Percentiles rank a stretch among this genome's conserved stretches.
These are phyloP conservation scores for Chamaecyparis obtusa DNA, from an alignment of 75 land plant genomes.

Conservation along the genomic window DNA sequence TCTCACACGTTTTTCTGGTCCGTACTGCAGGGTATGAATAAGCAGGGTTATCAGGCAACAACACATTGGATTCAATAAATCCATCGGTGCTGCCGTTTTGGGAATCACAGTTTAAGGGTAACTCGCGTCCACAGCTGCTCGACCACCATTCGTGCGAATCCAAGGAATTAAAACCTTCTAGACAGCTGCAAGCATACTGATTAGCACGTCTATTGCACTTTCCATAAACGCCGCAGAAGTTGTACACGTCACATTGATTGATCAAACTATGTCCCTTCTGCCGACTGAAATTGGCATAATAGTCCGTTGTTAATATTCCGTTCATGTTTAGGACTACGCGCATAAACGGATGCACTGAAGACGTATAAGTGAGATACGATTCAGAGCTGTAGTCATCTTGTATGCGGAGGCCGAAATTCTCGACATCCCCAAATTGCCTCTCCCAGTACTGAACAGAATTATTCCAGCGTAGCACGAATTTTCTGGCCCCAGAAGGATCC, in stretches of 20 bases:
- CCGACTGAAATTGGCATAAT: not conserved
- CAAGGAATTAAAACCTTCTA: constrained; percentile 7
- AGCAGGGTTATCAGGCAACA: not conserved
- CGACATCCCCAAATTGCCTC: not conserved
- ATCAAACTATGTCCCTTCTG: not conserved
- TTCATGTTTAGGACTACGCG: not conserved
- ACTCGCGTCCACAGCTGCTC: not conserved
- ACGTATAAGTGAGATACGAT: not conserved
- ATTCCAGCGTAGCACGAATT: constrained; percentile 9
- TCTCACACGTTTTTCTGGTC: constrained; percentile 20
- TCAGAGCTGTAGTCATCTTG: constrained; percentile 9
- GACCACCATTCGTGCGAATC: not conserved
- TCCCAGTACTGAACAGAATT: constrained; percentile 11
- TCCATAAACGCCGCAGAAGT: not conserved
- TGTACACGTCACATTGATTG: not conserved
- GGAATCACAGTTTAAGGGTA: not conserved
- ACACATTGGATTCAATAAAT: not conserved
- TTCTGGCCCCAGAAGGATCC: not conserved
- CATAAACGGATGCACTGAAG: too few species aligned
- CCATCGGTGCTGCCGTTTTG: not conserved
- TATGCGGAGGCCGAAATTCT: not conserved
- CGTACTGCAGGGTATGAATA: not conserved
- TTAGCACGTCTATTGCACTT: not conserved
- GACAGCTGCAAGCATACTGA: not conserved
- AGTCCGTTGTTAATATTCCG: too few species aligned